These are phyloP conservation scores for Trametes punicea DNA, from an alignment of 768 basidiomycete genomes.

Conservation along the genomic window DNA sequence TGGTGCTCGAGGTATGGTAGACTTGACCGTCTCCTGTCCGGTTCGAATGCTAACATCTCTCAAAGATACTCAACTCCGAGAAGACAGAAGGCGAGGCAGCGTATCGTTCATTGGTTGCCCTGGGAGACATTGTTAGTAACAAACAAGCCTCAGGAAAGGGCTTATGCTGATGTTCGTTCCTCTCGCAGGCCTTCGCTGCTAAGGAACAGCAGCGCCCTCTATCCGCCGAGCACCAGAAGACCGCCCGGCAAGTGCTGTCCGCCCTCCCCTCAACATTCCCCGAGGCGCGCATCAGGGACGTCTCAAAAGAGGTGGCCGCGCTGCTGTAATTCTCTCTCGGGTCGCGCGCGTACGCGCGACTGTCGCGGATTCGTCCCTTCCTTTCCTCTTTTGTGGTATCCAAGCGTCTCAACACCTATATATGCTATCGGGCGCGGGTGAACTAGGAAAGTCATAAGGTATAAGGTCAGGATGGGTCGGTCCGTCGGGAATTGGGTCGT, in stretches of 20 bases:
- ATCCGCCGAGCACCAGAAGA: slow-evolving; percentile 37
- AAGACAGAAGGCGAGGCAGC: slow-evolving; percentile 64
- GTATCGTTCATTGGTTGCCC: slow-evolving; percentile 67
- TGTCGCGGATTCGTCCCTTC: background rate
- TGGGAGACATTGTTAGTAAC: slow-evolving; percentile 63
- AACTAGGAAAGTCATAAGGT: too few relatives aligned
- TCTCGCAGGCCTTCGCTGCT: slow-evolving; percentile 46
- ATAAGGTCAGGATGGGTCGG: too few relatives aligned
- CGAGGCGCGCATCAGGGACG: slow-evolving; percentile 54
- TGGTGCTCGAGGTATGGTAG: slow-evolving; percentile 46
- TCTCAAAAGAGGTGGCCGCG: slow-evolving; percentile 17
- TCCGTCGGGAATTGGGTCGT: background rate
- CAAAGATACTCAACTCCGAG: slow-evolving; percentile 42
- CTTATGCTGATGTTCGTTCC: background rate
- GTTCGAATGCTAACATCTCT: background rate
- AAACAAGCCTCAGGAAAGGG: background rate
- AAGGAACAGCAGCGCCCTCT: slow-evolving; percentile 37
- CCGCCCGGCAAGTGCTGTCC: slow-evolving; percentile 39
- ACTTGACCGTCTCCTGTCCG: background rate
- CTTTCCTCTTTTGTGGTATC: background rate
- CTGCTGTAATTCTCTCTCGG: slow-evolving; percentile 10
- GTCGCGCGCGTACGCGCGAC: background rate
- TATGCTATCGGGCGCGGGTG: slow-evolving; percentile 2
- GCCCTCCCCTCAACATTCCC: slow-evolving; percentile 45
- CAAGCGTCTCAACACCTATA: background rate